Base-by-base conservation (phyloP, 371 early-diverging fungal species). In the Actinomortierella wolfii region DNA sequence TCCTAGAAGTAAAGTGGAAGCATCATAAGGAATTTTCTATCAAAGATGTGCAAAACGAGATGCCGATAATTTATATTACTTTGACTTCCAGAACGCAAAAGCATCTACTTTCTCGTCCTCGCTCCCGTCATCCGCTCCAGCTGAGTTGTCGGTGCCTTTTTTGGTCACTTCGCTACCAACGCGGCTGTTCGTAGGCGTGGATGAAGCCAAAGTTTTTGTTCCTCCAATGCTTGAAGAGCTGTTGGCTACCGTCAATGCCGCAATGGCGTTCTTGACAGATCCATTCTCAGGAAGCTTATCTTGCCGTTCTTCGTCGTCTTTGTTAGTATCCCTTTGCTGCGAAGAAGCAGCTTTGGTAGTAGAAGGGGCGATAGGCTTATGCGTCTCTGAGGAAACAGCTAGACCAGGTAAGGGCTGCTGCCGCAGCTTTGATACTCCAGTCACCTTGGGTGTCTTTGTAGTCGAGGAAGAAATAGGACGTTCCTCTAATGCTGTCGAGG, bases 231-330 rank as follows among this genome's bases (percentile, higher is more conserved):
- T 2, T 15, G 18, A 11, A 21, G 47, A 3, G 20, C 47, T 21
- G 2, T 14, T 28, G 11, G 47, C 52, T 8, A 14, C 63, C 42
- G 61, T 65, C 28, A 69, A 45, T 0, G 61, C 34, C 6, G 57
- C 64, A 54, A 69, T 69, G 21, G 70, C 70, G 21, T 69, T 56
- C 39, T 64, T 59, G 20, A 69, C 70, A 28, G 64, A 64, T 26
- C 70, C 65, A 54, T 49, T 64, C 0, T 64, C 64, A 14, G 70
- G 70, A 48, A 44, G 60, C 25, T 60, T 45, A 49, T 69, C 63
- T 15, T 21, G 21, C 8, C 24, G 47, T 3, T 47, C 47, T 18
- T 47, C 7, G n/a, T 54, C 47, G 17, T 46, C 41, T 20, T 40
- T 15, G 23, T 59, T 39, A 34, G 20, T 5, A 14, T 52, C 50